Base-by-base conservation (phyloP, 2,329 filamentous ascomycete genomes). In the Fusarium nodosum region DNA sequence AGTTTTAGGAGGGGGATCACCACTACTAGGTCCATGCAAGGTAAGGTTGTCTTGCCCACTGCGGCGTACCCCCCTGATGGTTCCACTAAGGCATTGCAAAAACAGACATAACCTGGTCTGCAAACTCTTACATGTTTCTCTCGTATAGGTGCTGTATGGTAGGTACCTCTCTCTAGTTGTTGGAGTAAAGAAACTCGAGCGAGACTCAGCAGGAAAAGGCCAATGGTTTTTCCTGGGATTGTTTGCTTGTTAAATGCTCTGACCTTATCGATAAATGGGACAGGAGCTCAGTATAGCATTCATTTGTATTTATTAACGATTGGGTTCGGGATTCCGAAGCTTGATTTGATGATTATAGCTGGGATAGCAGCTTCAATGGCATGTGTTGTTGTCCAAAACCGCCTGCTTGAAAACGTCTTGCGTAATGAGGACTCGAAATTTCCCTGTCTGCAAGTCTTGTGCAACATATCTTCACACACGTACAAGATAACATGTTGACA, bases 1-100 rank as follows among this genome's bases (percentile, higher is more conserved):
- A 39, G 12, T 30, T 22, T 46, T 46, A 10, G 36, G 65, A 69
- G 44, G 55, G 57, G 59, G 64, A 61, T 68, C 52, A 52, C 36
- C 60, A 38, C 38, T 53, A 18, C 26, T 45, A 45, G 42, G 18
- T 28, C 20, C 38, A 24, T 15, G 11, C 7, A 30, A 45, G 42
- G 42, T 11, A 30, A 45, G 42, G 42, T n/a, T 30, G 16, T n/a
- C 26, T 58, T 68, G 53, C 45, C 34, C 45, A 56, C 56, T 48
- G 61, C 33, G 61, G 61, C 51, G 41, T 48, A 34, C 46, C 34
- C 55, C 52, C 39, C 26, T 64, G 52, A 51, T 15, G 34, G 44
- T 46, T 22, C 44, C 44, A 46, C 28, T 31, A 58, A 56, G 33
- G 26, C 28, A 39, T 33, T 42, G 44, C 50, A 38, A 38, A 44